Conservation (phyloP, 2,329 filamentous ascomycete species). For the Alternaria triticina region DNA sequence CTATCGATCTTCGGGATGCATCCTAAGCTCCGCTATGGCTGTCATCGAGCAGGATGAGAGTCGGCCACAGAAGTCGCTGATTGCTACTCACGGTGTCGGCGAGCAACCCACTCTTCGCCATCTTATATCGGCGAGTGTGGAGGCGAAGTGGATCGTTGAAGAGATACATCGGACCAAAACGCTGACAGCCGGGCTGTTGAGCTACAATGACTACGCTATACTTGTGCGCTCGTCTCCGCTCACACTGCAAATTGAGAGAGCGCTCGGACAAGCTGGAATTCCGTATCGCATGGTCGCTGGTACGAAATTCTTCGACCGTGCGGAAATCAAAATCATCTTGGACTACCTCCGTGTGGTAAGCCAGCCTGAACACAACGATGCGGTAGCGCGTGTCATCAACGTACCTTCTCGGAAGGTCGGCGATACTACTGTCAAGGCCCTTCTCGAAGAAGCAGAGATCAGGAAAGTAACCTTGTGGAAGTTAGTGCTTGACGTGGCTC, state of each 20-base stretch:
- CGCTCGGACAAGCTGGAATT: conserved; percentile 79
- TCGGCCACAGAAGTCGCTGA: conserved; percentile 78
- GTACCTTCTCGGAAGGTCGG: conserved; percentile 81
- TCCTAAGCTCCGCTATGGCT: conserved; percentile 78
- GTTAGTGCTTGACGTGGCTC: conserved; percentile 66
- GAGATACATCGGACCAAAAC: conserved; percentile 76
- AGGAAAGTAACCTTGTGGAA: conserved; percentile 76
- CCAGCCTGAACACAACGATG: conserved; percentile 86
- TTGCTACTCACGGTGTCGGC: conserved; percentile 80
- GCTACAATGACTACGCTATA: conserved; percentile 80
- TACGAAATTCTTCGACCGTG: conserved; percentile 87
- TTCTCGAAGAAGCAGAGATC: conserved; percentile 78
- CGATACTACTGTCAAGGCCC: conserved; percentile 73
- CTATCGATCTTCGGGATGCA: conserved; percentile 87
- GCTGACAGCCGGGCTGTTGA: conserved; percentile 76
- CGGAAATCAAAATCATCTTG: conserved; percentile 83
- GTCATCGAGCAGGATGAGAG: conserved; percentile 90
- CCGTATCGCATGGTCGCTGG: conserved; percentile 94
- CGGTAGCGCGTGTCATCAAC: conserved; percentile 83
- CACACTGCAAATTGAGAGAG: conserved; percentile 84
- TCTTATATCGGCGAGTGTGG: conserved; percentile 70
- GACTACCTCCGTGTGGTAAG: conserved; percentile 88
- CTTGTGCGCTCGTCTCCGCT: conserved; percentile 83
- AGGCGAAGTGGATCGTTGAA: conserved; percentile 86
- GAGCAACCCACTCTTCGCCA: conserved; percentile 80